Base-by-base conservation (phyloP, 2,329 filamentous ascomycete species). In the Aspergillus brasiliensis region DNA sequence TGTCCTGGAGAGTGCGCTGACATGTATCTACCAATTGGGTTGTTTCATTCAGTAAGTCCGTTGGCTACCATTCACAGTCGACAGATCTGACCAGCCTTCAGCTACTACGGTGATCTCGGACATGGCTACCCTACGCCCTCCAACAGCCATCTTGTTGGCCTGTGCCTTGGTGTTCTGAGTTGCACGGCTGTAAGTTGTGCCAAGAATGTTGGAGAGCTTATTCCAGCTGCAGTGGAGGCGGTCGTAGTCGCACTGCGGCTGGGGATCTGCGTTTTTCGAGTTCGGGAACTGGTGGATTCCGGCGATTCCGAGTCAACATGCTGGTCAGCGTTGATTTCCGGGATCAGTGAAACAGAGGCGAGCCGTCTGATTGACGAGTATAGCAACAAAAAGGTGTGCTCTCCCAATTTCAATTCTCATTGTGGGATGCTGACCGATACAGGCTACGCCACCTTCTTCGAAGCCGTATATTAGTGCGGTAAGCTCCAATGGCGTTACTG, bases 381-480 rank as follows among this genome's bases (percentile, higher is more conserved):
- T 48, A 67, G 61, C 5, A 44, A 44, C 21, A 55, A 63, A 15
- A 71, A 70, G 58, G 73, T 75, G 56, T 65, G 70, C 64, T 8
- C 25, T n/a, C 3, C 5, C 13, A 10, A 5, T 3, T 21, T 23
- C 8, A 13, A 2, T 23, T 34, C 5, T 8, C 42, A 31, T 25
- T 51, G n/a, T 17, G 11, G 57, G 31, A 19, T 13, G 54, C 64
- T 64, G 58, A 27, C 21, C 3, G 2, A 60, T 23, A 8, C 37
- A 76, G 69, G 78, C 77, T 40, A 82, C 85, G 60, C 75, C 83
- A 44, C 73, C 74, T 17, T 81, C 83, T 47, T 82, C 76, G 58
- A 81, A 78, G 63, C 83, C 84, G 2, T 87, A 86, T 73, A 77
- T 87, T 69, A 86, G 84, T 67, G 84, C 84, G 15, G 80, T 86